Evolutionary conservation across 2,329 filamentous ascomycete genomes (phyloP).

Genomic region (Fusarium pininemorale): DNA sequence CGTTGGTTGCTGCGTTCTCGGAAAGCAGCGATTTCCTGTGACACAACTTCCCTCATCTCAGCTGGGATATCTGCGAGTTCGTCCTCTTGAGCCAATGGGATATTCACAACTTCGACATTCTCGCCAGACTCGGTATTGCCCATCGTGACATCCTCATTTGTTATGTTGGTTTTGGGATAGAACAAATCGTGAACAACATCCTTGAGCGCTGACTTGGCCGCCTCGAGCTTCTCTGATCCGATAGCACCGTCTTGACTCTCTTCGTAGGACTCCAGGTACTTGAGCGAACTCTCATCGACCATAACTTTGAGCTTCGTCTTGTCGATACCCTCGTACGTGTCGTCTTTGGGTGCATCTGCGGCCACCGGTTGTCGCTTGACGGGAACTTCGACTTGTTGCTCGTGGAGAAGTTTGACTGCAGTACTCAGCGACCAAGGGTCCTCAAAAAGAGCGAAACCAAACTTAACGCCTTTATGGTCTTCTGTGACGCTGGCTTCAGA

Average conservation of each 20-base stretch:
- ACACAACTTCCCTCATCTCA: conserved; percentile 95
- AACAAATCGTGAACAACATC: conserved; percentile 76
- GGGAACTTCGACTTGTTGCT: conserved; percentile 85
- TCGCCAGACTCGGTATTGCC: conserved; percentile 69
- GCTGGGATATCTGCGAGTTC: conserved; percentile 94
- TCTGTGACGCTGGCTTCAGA: conserved; percentile 67
- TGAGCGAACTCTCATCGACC: conserved; percentile 83
- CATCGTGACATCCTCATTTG: conserved; percentile 73
- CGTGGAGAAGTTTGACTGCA: conserved; percentile 84
- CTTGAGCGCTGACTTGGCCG: conserved; percentile 73
- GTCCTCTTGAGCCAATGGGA: conserved; percentile 87
- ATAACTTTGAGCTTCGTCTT: conserved; percentile 77
- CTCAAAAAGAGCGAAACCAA: conserved; percentile 96
- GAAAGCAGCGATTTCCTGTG: conserved; percentile 93
- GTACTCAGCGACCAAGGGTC: conserved; percentile 87
- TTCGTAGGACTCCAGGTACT: conserved; percentile 86
- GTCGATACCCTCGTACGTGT: conserved; percentile 65
- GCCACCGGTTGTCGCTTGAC: conserved; percentile 74
- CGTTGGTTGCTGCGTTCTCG: conserved; percentile 88
- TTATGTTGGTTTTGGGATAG: conserved; percentile 64
- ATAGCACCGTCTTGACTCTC: conserved; percentile 71
- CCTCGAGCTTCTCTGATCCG: conserved; percentile 73
- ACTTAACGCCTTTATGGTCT: conserved; percentile 83
- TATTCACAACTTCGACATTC: conserved; percentile 86
- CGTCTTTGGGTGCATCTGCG: conserved; percentile 55